phyloP scores from a whole-genome alignment of 352 stramenopile genomes.

The Halophytophthora batemanensis region DNA sequence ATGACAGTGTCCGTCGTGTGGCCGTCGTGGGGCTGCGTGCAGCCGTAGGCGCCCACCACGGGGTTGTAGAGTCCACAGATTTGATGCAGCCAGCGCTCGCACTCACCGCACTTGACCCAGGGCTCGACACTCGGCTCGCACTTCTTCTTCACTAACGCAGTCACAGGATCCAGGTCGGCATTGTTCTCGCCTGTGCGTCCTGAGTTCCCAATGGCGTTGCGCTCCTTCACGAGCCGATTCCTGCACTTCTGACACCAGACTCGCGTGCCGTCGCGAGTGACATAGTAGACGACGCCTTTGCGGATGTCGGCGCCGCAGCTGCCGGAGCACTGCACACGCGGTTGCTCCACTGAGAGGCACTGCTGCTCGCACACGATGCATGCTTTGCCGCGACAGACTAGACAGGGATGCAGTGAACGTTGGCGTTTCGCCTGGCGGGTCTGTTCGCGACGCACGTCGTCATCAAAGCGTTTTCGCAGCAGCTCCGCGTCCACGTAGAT shows the following conservation, averaged over 20 bases:
- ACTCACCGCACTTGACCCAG: constrained; percentile 82
- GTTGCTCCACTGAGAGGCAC: constrained; percentile 57
- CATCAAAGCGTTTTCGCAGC: constrained; percentile 67
- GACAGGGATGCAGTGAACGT: constrained; percentile 45
- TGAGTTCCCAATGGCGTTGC: constrained; percentile 8
- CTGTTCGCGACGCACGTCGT: constrained; percentile 38
- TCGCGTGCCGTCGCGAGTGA: constrained; percentile 69
- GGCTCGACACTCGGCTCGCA: constrained; percentile 65
- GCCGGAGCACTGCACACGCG: constrained; percentile 71
- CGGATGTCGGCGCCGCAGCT: constrained; percentile 75
- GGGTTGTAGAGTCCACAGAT: constrained; percentile 93
- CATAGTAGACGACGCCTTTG: constrained; percentile 73
- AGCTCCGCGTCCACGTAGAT: constrained; percentile 70
- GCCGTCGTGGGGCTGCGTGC: constrained; percentile 4
- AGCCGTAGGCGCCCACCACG: constrained; percentile 49
- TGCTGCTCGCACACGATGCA: constrained; percentile 75
- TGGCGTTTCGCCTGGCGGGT: constrained; percentile 48
- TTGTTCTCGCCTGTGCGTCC: constrained; percentile 12
- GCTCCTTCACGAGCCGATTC: constrained; percentile 36
- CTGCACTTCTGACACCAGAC: constrained; percentile 81
- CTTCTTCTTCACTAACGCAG: constrained; percentile 59
- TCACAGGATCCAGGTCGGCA: constrained; percentile 11
- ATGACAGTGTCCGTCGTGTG: constrained; percentile 1
- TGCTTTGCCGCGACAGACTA: constrained; percentile 58
- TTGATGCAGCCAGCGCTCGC: constrained; percentile 85